These are phyloP conservation scores for Wickerhamomyces chaumierensis DNA, from an alignment of 805 yeast genomes.

Conservation along the genomic window DNA sequence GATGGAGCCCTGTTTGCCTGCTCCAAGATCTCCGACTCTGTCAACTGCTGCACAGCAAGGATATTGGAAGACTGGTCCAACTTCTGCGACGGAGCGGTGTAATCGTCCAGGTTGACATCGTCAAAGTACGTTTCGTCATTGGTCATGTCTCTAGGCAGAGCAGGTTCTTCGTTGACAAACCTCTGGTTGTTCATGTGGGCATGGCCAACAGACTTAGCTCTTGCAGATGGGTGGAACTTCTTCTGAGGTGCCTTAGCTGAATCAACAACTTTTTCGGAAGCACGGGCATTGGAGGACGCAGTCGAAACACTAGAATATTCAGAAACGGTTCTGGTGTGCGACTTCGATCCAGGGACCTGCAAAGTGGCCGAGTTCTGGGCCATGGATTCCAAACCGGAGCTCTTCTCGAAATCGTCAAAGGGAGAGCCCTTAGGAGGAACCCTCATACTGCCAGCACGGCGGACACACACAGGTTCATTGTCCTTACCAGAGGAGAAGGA, in stretches of 20 bases:
- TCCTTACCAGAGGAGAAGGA: neutral
- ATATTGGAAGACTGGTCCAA: slow-evolving; percentile 5
- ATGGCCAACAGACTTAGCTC: slow-evolving; percentile 85
- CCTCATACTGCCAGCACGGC: slow-evolving; percentile 18
- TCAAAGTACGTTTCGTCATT: slow-evolving; percentile 36
- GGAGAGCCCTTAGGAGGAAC: slow-evolving; percentile 6
- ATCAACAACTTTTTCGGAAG: slow-evolving; percentile 1
- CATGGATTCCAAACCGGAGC: neutral
- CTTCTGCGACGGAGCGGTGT: slow-evolving; percentile 14
- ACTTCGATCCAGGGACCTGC: slow-evolving; percentile 1
- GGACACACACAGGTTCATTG: too few species aligned
- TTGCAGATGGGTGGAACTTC: slow-evolving; percentile 64
- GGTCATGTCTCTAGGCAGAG: slow-evolving; percentile 19
- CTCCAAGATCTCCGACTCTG: slow-evolving; percentile 37
- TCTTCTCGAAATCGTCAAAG: slow-evolving; percentile 5
- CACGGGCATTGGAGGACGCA: too few species aligned
- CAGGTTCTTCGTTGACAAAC: slow-evolving; percentile 10
- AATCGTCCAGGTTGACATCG: slow-evolving; percentile 52
- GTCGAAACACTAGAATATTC: slow-evolving; percentile 7
- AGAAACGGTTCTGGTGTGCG: slow-evolving; percentile 20
- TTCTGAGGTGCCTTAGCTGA: slow-evolving; percentile 15
- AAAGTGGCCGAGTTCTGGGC: neutral
- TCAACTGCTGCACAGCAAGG: slow-evolving; percentile 18
- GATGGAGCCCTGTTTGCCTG: slow-evolving; percentile 49
- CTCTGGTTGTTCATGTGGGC: slow-evolving; percentile 34